phyloP scores from a whole-genome alignment of 805 yeast genomes.

The Lachancea meyersii region DNA sequence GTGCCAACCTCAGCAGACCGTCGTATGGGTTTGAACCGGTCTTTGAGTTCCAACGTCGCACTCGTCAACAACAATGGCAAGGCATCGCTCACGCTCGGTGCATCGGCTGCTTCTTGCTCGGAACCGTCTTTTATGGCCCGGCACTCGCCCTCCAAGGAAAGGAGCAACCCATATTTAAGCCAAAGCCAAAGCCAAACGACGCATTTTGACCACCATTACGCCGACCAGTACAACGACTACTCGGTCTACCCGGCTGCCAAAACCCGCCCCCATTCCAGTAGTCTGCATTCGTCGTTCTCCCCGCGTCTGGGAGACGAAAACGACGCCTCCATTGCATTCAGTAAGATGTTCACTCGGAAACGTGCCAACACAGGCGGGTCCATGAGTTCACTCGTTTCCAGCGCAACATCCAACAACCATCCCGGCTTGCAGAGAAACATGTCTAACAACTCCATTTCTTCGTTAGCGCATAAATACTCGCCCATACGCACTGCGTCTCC shows the following conservation, averaged over 20 bases:
- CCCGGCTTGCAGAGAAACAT: conserved; percentile 19
- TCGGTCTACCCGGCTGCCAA: conserved; percentile 2
- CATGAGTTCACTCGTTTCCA: conserved; percentile 24
- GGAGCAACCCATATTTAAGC: not conserved
- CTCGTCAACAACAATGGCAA: conserved; percentile 11
- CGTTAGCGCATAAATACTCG: conserved; percentile 24
- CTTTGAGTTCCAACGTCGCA: conserved; percentile 11
- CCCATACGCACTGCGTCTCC: conserved; percentile 30
- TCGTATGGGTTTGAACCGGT: conserved; percentile 6
- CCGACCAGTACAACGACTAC: conserved; percentile 8
- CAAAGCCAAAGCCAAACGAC: not conserved
- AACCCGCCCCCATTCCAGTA: conserved; percentile 1
- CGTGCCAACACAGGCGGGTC: conserved; percentile 30
- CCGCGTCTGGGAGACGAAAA: conserved; percentile 23
- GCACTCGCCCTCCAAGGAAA: conserved; percentile 4
- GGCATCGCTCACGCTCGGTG: conserved; percentile 9
- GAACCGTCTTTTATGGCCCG: not conserved
- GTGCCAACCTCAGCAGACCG: conserved; percentile 22
- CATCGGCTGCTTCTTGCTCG: not conserved
- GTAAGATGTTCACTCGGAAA: conserved; percentile 31
- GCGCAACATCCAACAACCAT: conserved; percentile 10
- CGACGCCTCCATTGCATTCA: conserved; percentile 34
- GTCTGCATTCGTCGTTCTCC: conserved; percentile 4
- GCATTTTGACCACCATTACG: conserved; percentile 10
- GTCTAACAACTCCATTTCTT: conserved; percentile 20